Base-by-base conservation (phyloP, 2,329 filamentous ascomycete genomes). In the Ascosphaera aggregata region DNA sequence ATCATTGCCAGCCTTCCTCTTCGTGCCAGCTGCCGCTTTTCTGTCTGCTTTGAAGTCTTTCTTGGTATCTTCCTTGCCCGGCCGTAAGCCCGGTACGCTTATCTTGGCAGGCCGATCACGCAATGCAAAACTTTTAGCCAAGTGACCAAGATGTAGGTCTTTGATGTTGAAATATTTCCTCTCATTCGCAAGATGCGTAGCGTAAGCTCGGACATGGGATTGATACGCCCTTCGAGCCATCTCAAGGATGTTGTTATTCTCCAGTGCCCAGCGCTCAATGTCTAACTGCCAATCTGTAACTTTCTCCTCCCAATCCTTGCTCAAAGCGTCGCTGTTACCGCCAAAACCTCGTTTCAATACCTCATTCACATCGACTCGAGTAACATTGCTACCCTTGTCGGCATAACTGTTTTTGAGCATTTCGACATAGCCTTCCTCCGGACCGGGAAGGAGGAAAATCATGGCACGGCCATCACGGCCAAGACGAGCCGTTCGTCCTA, bases 401-500 rank as follows among this genome's bases (percentile, higher is more conserved):
- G n/a, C 18, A 46, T 82, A 70, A 31, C 78, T 73, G 49, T 76
- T 73, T 53, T 85, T 69, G 19, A 93, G 64, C 1, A 86, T 64
- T 2, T 74, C 66, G 31, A 93, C 74, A 54, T 98, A 98, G 40
- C 78, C 80, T 58, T 98, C 89, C 56, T 98, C 89, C 41, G 73
- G 73, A 13, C 89, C 89, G 0, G 89, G 89, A 42, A 85, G 73
- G 11, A 98, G 70, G 64, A 95, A 95, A 18, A 95, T 73, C 9
- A 80, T 67, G 0, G 89, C 84, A 41, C 85, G 76, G 19, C 89
- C 89, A 9, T 86, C 71, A 4, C 80, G 77, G 13, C 89, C 89
- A 1, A 91, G 81, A 64, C 89, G 80, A 2, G 89, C 89, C 9
- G 89, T 98, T 55, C 89, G 79, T 40, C 89, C 89, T 40, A 95